Evolutionary conservation across 371 early-diverging fungal species (phyloP).

Genomic region (Mortierella sp.): DNA sequence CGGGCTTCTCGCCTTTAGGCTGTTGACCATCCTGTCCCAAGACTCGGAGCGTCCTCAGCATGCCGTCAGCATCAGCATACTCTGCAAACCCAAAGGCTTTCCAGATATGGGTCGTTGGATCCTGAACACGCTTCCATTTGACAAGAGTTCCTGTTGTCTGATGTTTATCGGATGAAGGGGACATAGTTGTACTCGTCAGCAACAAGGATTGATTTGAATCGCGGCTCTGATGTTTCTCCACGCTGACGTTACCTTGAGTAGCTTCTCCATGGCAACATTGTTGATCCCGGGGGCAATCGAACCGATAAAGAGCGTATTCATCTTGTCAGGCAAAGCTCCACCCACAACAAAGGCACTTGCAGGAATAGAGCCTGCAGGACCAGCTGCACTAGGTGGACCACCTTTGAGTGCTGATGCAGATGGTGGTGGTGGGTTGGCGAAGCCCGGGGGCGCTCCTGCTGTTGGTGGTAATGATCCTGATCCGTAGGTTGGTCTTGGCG

Average conservation of each 20-base stretch:
- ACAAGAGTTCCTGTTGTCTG: constrained; percentile 72
- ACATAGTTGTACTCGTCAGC: not conserved
- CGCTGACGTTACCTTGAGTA: constrained; percentile 65
- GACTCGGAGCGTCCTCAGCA: constrained; percentile 75
- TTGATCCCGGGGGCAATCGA: constrained; percentile 77
- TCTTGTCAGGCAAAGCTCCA: constrained; percentile 62
- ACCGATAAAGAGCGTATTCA: constrained; percentile 80
- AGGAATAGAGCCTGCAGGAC: constrained; percentile 8
- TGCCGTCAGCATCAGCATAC: constrained; percentile 76
- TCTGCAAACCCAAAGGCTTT: constrained; percentile 87
- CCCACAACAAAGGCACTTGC: constrained; percentile 26
- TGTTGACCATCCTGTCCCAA: constrained; percentile 74
- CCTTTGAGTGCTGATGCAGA: not conserved
- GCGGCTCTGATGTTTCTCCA: too few species aligned
- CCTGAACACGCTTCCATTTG: constrained; percentile 82
- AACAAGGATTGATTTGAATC: too few species aligned
- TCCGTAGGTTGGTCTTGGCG: constrained; percentile 24
- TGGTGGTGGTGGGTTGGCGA: not conserved
- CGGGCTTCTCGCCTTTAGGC: constrained; percentile 52
- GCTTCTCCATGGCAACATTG: constrained; percentile 76
- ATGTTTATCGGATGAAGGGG: not conserved
- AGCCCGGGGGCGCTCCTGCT: constrained; percentile 15
- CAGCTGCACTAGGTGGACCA: constrained; percentile 3
- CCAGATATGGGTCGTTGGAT: constrained; percentile 68
- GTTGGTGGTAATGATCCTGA: constrained; percentile 23